These are phyloP conservation scores for Tetraselmis chui DNA, from an alignment of 139 green algal genomes.

Conservation along the genomic window DNA sequence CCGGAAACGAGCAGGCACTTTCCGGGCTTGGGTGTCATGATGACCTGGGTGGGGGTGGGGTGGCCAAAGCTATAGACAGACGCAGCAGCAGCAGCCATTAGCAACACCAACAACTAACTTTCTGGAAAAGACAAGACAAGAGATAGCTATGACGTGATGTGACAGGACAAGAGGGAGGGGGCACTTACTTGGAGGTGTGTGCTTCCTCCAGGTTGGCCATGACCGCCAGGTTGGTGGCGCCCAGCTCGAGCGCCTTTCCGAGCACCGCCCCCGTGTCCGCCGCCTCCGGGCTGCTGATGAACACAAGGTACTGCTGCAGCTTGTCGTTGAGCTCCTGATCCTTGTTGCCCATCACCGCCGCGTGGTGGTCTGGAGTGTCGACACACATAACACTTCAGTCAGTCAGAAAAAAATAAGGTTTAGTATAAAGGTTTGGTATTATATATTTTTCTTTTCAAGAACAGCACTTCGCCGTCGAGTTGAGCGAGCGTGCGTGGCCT, in stretches of 20 bases:
- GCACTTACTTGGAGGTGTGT: conserved; percentile 34
- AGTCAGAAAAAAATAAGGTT: not conserved
- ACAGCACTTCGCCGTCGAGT: not conserved
- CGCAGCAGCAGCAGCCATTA: not conserved
- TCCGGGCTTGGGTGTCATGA: conserved; percentile 42
- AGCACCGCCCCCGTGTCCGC: conserved; percentile 34
- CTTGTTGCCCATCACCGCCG: not conserved
- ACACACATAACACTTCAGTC: no score
- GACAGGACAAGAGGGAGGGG: not conserved
- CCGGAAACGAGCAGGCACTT: conserved; percentile 66
- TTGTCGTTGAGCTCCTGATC: conserved; percentile 1
- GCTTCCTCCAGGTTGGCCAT: conserved; percentile 51
- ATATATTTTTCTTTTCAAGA: not conserved
- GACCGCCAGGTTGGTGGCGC: conserved; percentile 42
- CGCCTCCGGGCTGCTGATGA: conserved; percentile 23
- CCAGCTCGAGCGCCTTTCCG: conserved; percentile 34
- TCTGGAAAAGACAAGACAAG: not conserved
- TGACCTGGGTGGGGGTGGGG: conserved; percentile 44
- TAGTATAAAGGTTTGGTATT: not conserved
- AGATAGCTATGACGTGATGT: no score
- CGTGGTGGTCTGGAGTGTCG: not conserved
- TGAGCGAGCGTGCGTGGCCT: conserved; percentile 34
- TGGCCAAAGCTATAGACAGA: conserved; percentile 37
- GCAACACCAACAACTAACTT: not conserved
- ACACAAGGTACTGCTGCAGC: conserved; percentile 23